Evolutionary conservation across 129 eudicot species (phyloP).

Genomic region (Smallanthus sonchifolius): DNA sequence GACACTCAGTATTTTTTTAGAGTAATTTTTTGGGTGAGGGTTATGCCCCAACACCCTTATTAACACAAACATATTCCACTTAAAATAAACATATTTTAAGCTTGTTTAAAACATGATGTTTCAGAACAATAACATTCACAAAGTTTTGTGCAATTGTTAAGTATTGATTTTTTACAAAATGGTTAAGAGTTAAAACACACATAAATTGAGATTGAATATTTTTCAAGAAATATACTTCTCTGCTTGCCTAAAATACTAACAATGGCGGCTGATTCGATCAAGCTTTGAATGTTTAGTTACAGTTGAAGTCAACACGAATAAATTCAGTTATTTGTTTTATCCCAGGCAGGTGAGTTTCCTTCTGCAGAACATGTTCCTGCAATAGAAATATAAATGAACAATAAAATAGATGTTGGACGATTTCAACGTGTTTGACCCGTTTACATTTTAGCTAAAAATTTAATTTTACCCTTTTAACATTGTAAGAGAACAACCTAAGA

Average conservation of each 20-base stretch:
- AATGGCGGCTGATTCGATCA: slow-evolving; percentile 17
- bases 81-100: background rate
- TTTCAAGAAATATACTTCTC: slow-evolving; percentile 25
- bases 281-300: slow-evolving; percentile 29
- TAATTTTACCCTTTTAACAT: too few relatives aligned
- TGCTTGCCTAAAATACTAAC: slow-evolving; percentile 35
- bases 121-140: background rate
- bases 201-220: slow-evolving; percentile 12
- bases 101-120: background rate
- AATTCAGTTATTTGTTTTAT: slow-evolving; percentile 12
- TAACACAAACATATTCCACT: background rate
- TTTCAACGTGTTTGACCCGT: background rate
- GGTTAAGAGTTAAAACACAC: slow-evolving; percentile 15
- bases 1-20: too few relatives aligned
- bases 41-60: too few relatives aligned
- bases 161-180: slow-evolving; percentile 24
- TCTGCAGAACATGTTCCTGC: slow-evolving; percentile 48
- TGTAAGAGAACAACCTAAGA: too few relatives aligned
- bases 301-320: slow-evolving; percentile 10
- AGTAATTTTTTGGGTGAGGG: too few relatives aligned
- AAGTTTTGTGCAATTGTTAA: background rate
- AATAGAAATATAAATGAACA: background rate
- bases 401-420: background rate
- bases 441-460: too few relatives aligned
- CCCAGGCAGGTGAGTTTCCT: slow-evolving; percentile 42